Conservation (phyloP, 441 rosid genomes). For the Euphorbia celastroides region DNA sequence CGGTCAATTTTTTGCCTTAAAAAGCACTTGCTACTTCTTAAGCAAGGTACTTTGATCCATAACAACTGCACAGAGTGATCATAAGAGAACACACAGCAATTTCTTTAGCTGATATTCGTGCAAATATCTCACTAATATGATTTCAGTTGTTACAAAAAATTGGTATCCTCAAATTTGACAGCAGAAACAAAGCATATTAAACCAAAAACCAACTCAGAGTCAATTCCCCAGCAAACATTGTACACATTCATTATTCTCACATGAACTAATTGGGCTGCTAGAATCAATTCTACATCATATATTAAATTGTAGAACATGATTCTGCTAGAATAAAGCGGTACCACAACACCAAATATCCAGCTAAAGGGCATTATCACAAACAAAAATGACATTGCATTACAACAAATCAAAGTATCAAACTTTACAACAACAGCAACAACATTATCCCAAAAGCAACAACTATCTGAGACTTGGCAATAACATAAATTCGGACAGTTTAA, state of each 20-base stretch:
- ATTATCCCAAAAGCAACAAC: no score
- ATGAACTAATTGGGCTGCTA: background rate
- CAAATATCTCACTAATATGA: no score
- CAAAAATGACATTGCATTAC: no score
- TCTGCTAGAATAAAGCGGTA: background rate
- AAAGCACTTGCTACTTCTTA: background rate
- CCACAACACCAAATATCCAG: background rate
- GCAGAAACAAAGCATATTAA: no score
- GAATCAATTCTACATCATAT: background rate
- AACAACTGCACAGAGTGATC: background rate
- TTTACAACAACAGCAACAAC: no score
- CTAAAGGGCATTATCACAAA: background rate
- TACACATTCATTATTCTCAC: background rate
- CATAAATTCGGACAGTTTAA: no score
- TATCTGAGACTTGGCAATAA: no score
- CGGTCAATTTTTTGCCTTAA: background rate
- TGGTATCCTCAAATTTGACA: no score
- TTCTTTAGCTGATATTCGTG: no score
- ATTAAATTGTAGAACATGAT: background rate
- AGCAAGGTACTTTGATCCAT: background rate
- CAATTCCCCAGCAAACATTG: background rate
- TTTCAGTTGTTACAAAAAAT: no score
- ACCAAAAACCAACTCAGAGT: background rate
- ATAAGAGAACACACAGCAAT: no score
- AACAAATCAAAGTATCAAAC: no score